Percentiles rank a stretch among this genome's conserved stretches.
phyloP scores from a whole-genome alignment of 1,284 basidiomycete genomes.

The Leccinum pachyderme region DNA sequence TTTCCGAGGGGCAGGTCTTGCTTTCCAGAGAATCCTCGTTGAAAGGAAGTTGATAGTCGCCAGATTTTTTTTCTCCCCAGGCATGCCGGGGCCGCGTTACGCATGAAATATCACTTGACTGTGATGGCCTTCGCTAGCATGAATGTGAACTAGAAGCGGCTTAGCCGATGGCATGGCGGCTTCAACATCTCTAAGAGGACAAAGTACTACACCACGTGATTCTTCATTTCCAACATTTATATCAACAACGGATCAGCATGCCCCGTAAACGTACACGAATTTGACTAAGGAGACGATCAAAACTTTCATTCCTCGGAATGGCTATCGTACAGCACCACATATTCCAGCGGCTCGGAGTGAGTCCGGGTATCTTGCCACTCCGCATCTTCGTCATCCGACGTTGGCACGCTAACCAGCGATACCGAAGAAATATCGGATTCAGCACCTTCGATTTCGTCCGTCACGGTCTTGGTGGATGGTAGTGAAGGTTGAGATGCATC shows the following conservation, averaged over 20 bases:
- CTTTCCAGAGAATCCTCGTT: constrained; percentile 10
- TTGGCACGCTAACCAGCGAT: constrained; percentile 61
- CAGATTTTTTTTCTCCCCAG: constrained; percentile 30
- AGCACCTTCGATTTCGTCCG: constrained; percentile 50
- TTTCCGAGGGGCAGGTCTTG: constrained; percentile 4
- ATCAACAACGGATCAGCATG: not conserved
- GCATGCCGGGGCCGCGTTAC: constrained; percentile 16
- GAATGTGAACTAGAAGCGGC: not conserved
- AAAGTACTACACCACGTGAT: constrained; percentile 12
- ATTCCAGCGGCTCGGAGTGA: constrained; percentile 51
- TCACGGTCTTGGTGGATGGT: constrained; percentile 37
- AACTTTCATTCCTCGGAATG: constrained; percentile 45
- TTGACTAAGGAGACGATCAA: not conserved
- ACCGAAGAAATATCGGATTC: constrained; percentile 53
- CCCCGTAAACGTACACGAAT: constrained; percentile 2
- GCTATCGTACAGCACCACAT: constrained; percentile 69
- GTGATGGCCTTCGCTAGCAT: not conserved
- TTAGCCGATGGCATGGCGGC: not conserved
- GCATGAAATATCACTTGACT: constrained; percentile 11
- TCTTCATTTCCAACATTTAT: not conserved
- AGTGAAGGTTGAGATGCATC: constrained; percentile 17
- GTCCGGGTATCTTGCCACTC: constrained; percentile 62
- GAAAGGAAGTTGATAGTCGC: constrained; percentile 24
- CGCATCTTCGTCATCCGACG: constrained; percentile 46
- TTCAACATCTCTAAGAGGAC: not conserved